Percentiles rank a stretch among this genome's conserved stretches.
These are phyloP conservation scores for Paraglomus occultum DNA, from an alignment of 192 early-diverging fungal genomes.

Conservation along the genomic window DNA sequence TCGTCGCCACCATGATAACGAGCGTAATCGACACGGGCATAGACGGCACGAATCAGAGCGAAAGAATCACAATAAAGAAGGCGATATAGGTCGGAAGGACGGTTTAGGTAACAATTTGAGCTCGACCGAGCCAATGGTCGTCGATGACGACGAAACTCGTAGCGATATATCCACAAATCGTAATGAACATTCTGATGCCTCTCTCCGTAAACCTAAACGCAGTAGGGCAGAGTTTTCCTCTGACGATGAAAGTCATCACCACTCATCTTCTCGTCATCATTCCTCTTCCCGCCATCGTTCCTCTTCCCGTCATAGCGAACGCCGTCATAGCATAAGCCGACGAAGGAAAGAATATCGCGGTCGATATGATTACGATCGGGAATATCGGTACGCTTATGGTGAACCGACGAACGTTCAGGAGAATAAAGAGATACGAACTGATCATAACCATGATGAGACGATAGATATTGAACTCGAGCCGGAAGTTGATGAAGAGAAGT, in stretches of 20 bases:
- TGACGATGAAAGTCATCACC: conserved; percentile 27
- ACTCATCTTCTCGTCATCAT: conserved; percentile 23
- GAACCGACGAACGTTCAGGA: conserved; percentile 11
- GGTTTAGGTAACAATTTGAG: conserved; percentile 42
- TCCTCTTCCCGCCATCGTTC: conserved; percentile 24
- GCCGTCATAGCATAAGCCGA: conserved; percentile 17
- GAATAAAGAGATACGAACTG: conserved; percentile 27
- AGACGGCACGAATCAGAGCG: conserved; percentile 4
- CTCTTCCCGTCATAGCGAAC: conserved; percentile 31
- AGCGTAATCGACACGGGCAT: conserved; percentile 9
- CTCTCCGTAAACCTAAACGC: conserved; percentile 32
- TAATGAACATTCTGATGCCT: conserved; percentile 32
- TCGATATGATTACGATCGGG: conserved; percentile 28
- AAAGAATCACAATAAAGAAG: conserved; percentile 27
- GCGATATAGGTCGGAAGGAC: conserved; percentile 36
- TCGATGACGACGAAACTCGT: conserved; percentile 43
- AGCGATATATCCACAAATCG: conserved; percentile 41
- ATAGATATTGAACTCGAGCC: conserved; percentile 47
- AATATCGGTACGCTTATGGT: conserved; percentile 15
- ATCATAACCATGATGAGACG: conserved; percentile 27
- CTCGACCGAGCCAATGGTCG: conserved; percentile 36
- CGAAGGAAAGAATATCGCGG: conserved; percentile 13
- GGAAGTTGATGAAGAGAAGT: conserved; percentile 71
- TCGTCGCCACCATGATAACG: conserved; percentile 8
- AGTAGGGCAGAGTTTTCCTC: conserved; percentile 32